Evolutionary conservation across 257 asterid species (phyloP).

Genomic region (Solanum appendiculatum): DNA sequence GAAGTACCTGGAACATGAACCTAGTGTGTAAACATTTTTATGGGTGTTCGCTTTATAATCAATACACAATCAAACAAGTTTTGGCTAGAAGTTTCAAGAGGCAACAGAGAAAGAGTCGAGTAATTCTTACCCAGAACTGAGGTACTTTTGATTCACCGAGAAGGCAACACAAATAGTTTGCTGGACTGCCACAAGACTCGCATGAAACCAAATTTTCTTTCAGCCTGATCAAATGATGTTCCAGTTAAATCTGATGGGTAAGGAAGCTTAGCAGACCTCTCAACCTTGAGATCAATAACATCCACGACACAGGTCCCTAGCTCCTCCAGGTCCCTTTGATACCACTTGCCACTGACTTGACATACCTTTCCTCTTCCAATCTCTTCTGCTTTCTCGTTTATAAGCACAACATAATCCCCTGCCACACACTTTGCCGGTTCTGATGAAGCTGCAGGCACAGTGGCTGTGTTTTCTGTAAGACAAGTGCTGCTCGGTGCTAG

Average conservation of each 20-base stretch:
- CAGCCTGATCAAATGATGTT: conserved; percentile 53
- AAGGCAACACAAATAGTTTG: conserved; percentile 36
- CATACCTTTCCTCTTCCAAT: conserved; percentile 61
- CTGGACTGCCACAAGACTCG: conserved; percentile 65
- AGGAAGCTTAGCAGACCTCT: conserved; percentile 37
- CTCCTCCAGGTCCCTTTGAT: conserved; percentile 46
- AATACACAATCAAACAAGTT: background rate
- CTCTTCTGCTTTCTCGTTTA: conserved; percentile 47
- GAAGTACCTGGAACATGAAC: background rate
- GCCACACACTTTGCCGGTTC: conserved; percentile 27
- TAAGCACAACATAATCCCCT: conserved; percentile 50
- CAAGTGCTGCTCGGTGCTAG: conserved; percentile 17
- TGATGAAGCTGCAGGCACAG: conserved; percentile 22
- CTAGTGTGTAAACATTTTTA: background rate
- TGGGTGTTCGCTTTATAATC: background rate
- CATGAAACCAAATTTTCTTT: conserved; percentile 42
- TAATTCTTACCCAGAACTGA: background rate
- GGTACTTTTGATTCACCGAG: conserved; percentile 19
- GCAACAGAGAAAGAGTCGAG: background rate
- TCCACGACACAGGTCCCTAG: conserved; percentile 65
- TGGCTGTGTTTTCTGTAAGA: conserved; percentile 25
- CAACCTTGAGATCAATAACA: conserved; percentile 38
- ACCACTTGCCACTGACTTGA: conserved; percentile 67
- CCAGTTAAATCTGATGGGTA: conserved; percentile 59
- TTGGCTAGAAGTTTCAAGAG: background rate